Percentiles rank a stretch among this genome's conserved stretches.
Evolutionary conservation across 345 rosid genomes (phyloP).

Genomic region (Populus nigra): DNA sequence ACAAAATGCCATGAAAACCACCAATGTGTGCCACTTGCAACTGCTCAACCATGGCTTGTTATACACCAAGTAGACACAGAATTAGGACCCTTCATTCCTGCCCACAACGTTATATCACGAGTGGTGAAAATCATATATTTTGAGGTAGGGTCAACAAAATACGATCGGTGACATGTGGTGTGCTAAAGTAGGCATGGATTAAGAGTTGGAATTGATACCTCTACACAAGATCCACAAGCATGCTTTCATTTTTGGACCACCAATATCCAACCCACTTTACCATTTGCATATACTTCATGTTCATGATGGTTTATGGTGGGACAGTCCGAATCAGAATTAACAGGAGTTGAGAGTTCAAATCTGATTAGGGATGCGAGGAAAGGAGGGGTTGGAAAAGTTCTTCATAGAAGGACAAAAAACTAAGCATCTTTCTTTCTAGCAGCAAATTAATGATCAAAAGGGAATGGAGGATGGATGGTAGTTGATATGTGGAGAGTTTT

Average conservation of each 20-base stretch:
- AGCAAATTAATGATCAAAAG: background rate
- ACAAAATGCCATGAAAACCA: background rate
- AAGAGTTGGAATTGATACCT: background rate
- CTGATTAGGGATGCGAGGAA: background rate
- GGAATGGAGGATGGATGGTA: background rate
- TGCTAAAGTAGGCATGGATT: background rate
- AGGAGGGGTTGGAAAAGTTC: background rate
- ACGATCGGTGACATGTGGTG: background rate
- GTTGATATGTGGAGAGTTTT: slow-evolving; percentile 2
- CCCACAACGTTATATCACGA: background rate
- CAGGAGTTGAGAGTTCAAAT: background rate
- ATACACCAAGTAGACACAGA: background rate
- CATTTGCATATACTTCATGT: background rate
- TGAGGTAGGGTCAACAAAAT: slow-evolving; percentile 5
- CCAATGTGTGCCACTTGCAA: background rate
- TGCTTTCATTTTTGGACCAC: background rate
- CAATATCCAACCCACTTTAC: background rate
- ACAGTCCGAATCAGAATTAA: background rate
- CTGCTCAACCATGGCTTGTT: background rate
- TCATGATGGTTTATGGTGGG: slow-evolving; percentile 8
- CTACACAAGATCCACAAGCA: slow-evolving; percentile 8
- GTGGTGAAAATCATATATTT: background rate
- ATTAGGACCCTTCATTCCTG: background rate
- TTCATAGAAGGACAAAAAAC: slow-evolving; percentile 9
- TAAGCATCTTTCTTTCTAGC: slow-evolving; percentile 7